Base-by-base conservation (phyloP, 371 early-diverging fungal genomes). In the Mortierella sp. region DNA sequence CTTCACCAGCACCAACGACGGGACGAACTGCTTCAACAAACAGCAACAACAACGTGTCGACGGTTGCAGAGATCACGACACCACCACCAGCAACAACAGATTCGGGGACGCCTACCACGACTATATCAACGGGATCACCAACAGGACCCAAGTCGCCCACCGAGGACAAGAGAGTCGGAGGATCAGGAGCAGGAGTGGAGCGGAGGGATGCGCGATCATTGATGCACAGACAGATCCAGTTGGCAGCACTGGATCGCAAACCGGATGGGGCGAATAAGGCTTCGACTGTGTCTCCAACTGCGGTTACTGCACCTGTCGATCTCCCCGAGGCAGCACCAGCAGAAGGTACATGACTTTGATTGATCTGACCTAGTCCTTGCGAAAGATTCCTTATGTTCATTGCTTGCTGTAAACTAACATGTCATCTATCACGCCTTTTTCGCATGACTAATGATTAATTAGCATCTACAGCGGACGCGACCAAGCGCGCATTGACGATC, bases 401-500 rank as follows among this genome's bases (percentile, higher is more conserved):
- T 3, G 34, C 22, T 10, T 10, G 8, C 22, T 9, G 6, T 9
- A 19, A 34, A 8, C 37, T 61, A 34, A 61, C 10, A 34, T 7
- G 22, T 22, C 19, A 4, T 8, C 1, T 37, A 0, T 16, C 37
- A 22, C 4, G 3, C 31, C 31, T 0, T 34, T 37, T 50, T 50
- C 0, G 11, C 61, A 31, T n/a, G n/a, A n/a, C 5, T 29, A 29
- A 11, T 44, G 24, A 41, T 22, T 40, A 34, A 19, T 70, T 19
- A 34, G 34, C 24, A 9, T 34, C 63, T 2, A 16, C 24, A 13
- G 34, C 50, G 7, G 31, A 52, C 39, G 61, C 61, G 11, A 55
- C 68, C 34, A 76, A 70, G 61, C 86, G 88, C 29, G 85, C 94
- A 4, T 61, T 94, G 19, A 89, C 88, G 53, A 91, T 96, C 55